Evolutionary conservation across 495 filamentous ascomycete genomes (phyloP).

Genomic region (Amphirosellinia nigrospora): DNA sequence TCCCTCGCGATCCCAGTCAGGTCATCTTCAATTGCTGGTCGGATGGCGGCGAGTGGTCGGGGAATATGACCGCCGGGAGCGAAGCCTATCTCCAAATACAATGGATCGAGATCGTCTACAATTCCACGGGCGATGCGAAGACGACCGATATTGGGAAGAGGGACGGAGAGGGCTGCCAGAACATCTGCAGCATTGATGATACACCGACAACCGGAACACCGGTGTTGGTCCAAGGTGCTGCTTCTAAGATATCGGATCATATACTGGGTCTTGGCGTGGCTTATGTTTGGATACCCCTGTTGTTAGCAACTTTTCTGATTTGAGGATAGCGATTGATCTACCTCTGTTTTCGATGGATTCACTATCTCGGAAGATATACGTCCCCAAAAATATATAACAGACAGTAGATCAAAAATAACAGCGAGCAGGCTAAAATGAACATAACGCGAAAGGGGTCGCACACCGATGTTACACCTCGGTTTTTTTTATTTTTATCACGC

Average conservation of each 20-base stretch:
- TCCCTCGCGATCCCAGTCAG: slow-evolving; percentile 63
- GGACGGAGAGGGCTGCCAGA: slow-evolving; percentile 40
- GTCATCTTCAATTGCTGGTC: slow-evolving; percentile 79
- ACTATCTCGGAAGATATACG: neutral
- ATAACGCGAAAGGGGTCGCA: neutral
- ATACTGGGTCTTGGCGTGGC: slow-evolving; percentile 19
- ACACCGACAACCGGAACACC: slow-evolving; percentile 47
- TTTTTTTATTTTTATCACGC: neutral
- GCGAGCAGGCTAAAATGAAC: neutral
- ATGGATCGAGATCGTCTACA: slow-evolving; percentile 77
- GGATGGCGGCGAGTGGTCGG: slow-evolving; percentile 75
- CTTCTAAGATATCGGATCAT: slow-evolving; percentile 30
- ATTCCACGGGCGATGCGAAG: slow-evolving; percentile 46
- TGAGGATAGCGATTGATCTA: slow-evolving; percentile 14
- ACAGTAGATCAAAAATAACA: neutral
- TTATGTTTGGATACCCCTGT: slow-evolving; percentile 31
- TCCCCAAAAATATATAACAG: neutral
- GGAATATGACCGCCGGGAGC: slow-evolving; percentile 66
- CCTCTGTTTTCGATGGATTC: neutral
- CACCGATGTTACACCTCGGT: neutral
- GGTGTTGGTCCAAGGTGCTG: slow-evolving; percentile 51
- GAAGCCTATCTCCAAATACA: slow-evolving; percentile 72
- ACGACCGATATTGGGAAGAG: slow-evolving; percentile 29
- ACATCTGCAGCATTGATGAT: slow-evolving; percentile 59
- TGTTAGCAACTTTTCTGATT: slow-evolving; percentile 32